These are phyloP conservation scores for Oldenlandia corymbosa DNA, from an alignment of 257 asterid species.

Conservation along the genomic window DNA sequence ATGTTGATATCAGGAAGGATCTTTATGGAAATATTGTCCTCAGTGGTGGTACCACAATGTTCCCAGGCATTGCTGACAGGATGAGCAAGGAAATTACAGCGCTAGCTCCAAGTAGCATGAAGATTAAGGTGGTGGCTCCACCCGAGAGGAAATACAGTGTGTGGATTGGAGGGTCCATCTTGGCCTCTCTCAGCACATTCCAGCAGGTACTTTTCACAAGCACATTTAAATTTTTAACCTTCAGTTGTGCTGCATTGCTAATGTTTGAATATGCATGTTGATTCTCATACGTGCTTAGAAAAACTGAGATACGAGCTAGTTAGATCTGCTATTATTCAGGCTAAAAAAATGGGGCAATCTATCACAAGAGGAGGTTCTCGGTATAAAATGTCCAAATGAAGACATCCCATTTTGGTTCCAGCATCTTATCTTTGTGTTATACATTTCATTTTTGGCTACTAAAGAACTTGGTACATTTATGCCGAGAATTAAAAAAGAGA, in stretches of 20 bases:
- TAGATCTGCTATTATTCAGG: not conserved
- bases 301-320: not conserved
- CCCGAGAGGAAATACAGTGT: conserved; percentile 90
- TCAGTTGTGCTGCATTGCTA: not conserved
- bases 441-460: no score
- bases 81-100: conserved; percentile 87
- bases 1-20: conserved; percentile 77
- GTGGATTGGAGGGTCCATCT: conserved; percentile 77
- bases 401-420: no score
- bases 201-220: conserved; percentile 55
- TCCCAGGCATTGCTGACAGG: conserved; percentile 72
- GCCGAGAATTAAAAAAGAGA: no score
- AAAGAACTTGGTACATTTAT: no score
- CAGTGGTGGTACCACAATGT: conserved; percentile 83
- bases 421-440: no score
- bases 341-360: not conserved
- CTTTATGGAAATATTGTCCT: conserved; percentile 71
- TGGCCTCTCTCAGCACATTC: conserved; percentile 89
- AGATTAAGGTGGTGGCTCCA: conserved; percentile 82
- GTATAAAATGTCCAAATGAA: no score
- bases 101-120: conserved; percentile 75
- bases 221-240: not conserved
- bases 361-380: no score
- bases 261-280: not conserved
- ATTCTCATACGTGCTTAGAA: not conserved